Evolutionary conservation across 169 alveolate genomes (phyloP).

Genomic region (Eimeria sp.): DNA sequence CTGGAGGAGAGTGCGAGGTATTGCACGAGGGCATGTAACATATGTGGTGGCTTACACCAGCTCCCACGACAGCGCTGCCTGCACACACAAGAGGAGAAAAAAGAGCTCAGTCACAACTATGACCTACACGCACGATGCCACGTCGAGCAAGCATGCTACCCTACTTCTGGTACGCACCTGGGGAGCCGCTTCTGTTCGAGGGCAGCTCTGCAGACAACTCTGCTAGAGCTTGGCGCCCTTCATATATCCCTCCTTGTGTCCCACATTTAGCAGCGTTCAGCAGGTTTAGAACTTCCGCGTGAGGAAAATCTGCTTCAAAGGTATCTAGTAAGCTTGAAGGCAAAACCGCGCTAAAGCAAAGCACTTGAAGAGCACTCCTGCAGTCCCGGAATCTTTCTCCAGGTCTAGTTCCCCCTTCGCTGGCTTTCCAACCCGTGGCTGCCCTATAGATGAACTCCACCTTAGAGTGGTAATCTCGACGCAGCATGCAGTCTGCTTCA

Average conservation of each 20-base stretch:
- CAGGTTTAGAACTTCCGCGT: conserved; percentile 35
- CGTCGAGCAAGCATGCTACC: not conserved
- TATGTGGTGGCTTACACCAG: conserved; percentile 60
- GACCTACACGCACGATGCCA: not conserved
- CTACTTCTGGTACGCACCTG: conserved; percentile 1
- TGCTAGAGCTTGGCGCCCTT: not conserved
- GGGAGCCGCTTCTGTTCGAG: not conserved
- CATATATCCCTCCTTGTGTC: not conserved
- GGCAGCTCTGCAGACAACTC: not conserved
- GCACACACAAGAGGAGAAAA: not conserved
- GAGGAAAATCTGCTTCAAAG: conserved; percentile 43
- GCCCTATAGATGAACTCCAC: conserved; percentile 1
- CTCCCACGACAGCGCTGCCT: conserved; percentile 64
- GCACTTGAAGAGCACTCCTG: conserved; percentile 6
- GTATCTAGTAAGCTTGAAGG: not conserved
- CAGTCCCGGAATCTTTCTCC: not conserved
- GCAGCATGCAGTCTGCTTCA: conserved; percentile 78
- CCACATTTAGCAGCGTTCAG: not conserved
- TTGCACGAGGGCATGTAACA: conserved; percentile 39
- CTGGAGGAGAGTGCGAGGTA: not conserved
- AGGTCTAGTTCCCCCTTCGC: not conserved
- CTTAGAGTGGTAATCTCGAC: conserved; percentile 78
- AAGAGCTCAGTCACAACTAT: not conserved
- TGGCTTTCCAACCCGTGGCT: conserved; percentile 3
- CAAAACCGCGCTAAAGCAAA: conserved; percentile 60